Base-by-base conservation (phyloP, 2,329 filamentous ascomycete species). In the Penicillium decumbens region DNA sequence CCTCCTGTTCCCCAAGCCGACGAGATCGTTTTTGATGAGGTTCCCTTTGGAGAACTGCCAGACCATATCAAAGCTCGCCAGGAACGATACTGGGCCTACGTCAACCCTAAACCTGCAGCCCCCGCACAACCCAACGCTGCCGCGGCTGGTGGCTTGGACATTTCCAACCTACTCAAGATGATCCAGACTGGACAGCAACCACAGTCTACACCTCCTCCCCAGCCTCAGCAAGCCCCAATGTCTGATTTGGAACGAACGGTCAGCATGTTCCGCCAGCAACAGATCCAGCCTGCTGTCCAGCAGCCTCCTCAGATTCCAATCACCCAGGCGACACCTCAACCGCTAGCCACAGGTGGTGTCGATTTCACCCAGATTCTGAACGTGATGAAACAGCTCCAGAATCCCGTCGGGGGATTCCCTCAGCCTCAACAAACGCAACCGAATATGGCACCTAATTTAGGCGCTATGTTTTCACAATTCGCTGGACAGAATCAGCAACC, bases 11-110 rank as follows among this genome's bases (percentile, higher is more conserved):
- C 65, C 10, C 64, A 65, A 32, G 63, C 64, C 4, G 70, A 73
- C 27, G 73, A 75, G 45, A 38, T 55, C 3, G 61, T 58, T 13
- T 43, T 62, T 2, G 71, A 71, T 13, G 62, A 66, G 40, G 57
- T 68, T 41, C 51, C 63, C 8, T 77, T 77, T 55, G 75, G 75
- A 32, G 67, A 75, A 42, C 59, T 72, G 24, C 64, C 64, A 3
- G 73, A 75, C 32, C 54, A 66, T 43, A 62, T 72, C 39, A 72
- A 70, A 64, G 59, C 57, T 44, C 70, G 74, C 25, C 70, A 75
- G 53, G 65, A 70, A 45, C 69, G 69, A 35, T 75, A 74, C 45
- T 72, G 68, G 56, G 57, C 68, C 4, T 60, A 62, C 35, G 47
- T 65, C 25, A 70, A 68, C 28, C 63, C 67, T n/a, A 65, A 68